Conservation (phyloP, 176 grass and related monocot species). For the Bromus sterilis region DNA sequence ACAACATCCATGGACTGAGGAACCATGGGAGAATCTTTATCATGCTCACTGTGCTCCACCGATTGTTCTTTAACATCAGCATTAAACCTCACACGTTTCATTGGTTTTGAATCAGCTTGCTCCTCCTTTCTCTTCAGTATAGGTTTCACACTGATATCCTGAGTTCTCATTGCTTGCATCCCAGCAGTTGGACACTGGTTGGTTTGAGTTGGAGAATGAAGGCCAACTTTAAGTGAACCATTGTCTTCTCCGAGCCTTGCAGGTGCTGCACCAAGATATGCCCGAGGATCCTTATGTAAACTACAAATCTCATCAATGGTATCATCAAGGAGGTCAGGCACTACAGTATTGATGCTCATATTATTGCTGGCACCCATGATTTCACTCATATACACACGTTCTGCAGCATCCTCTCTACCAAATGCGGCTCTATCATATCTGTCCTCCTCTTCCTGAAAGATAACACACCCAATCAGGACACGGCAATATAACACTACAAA, state of each 20-base stretch:
- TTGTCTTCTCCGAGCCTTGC: conserved; percentile 70
- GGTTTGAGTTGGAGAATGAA: background rate
- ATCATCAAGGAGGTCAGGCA: conserved; percentile 80
- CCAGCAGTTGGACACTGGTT: conserved; percentile 1
- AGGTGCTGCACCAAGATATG: conserved; percentile 52
- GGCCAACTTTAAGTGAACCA: conserved; percentile 15
- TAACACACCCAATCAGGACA: conserved; percentile 2
- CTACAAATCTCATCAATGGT: conserved; percentile 19
- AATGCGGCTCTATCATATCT: conserved; percentile 75
- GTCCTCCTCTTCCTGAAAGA: conserved; percentile 89
- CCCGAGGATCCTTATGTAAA: conserved; percentile 58
- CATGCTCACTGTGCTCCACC: conserved; percentile 32
- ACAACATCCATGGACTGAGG: conserved; percentile 39
- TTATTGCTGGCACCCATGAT: conserved; percentile 69
- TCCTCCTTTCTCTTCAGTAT: conserved; percentile 90
- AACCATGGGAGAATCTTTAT: conserved; percentile 43
- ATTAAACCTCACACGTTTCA: conserved; percentile 85
- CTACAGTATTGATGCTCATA: conserved; percentile 72
- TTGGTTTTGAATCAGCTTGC: conserved; percentile 56
- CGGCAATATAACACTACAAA: background rate
- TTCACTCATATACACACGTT: conserved; percentile 89
- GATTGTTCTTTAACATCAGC: conserved; percentile 43
- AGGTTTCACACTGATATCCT: conserved; percentile 56
- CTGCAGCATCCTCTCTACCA: conserved; percentile 43
- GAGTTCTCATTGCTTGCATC: conserved; percentile 19